Percentiles rank a stretch among this genome's conserved stretches.
phyloP scores from a whole-genome alignment of 164 flowering plant species.

The Platanus orientalis region DNA sequence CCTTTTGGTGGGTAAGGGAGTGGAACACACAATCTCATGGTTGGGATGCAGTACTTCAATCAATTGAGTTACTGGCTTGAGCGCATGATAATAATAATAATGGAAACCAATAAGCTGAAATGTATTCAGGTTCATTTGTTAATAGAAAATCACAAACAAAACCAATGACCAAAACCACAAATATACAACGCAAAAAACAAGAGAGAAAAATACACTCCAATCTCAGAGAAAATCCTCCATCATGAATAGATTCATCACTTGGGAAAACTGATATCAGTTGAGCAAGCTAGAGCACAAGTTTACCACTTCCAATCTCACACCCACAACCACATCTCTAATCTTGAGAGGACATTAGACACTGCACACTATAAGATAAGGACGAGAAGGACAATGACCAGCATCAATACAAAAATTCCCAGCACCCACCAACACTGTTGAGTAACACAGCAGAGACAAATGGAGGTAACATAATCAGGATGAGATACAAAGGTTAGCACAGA shows the following conservation, averaged over 20 bases:
- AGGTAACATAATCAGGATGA: not conserved
- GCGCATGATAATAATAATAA: no score
- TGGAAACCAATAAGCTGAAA: no score
- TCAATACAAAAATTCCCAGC: constrained; percentile 36
- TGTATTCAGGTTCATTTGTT: no score
- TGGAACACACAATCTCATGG: no score
- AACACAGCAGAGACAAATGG: not conserved
- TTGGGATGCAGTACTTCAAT: no score
- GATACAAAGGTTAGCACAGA: not conserved
- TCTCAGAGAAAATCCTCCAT: no score
- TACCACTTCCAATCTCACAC: not conserved
- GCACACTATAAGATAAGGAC: constrained; percentile 30
- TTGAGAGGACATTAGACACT: not conserved
- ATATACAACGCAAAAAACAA: no score
- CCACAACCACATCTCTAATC: not conserved
- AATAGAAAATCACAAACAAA: no score
- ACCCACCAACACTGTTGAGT: constrained; percentile 66
- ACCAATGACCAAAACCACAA: no score
- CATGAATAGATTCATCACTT: not conserved
- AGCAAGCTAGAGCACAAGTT: not conserved
- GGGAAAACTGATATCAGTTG: not conserved
- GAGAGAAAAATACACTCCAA: no score
- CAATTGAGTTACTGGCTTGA: no score
- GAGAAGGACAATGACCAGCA: constrained; percentile 36
- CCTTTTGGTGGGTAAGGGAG: no score